phyloP scores from a whole-genome alignment of 148 eudicot genomes.

The Amaranthus palmeri region DNA sequence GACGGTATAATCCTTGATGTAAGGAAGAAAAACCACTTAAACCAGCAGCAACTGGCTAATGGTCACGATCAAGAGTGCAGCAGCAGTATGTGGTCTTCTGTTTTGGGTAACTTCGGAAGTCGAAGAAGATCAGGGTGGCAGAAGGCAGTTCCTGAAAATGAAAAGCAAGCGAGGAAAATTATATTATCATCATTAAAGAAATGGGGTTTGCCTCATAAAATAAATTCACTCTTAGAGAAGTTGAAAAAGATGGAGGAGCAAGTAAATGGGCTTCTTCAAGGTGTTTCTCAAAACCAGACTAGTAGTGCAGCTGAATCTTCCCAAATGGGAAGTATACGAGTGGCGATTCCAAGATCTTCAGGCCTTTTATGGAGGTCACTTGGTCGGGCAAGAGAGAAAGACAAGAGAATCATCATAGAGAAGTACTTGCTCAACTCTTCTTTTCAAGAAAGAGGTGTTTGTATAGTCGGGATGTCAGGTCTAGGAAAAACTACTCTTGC shows the following conservation, averaged over 20 bases:
- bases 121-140: background rate
- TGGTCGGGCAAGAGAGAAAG: background rate
- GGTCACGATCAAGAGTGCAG: background rate
- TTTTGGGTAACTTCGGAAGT: background rate
- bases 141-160: background rate
- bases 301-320: background rate
- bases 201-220: constrained; percentile 2
- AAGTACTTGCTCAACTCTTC: background rate
- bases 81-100: background rate
- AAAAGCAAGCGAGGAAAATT: background rate
- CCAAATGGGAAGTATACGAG: background rate
- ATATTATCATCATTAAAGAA: background rate
- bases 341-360: background rate
- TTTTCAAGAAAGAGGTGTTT: background rate
- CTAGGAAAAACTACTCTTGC: constrained; percentile 17
- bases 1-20: background rate
- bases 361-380: background rate
- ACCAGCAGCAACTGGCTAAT: background rate
- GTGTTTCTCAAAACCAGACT: background rate
- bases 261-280: background rate
- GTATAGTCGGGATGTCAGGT: constrained; percentile 13
- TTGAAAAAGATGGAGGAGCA: background rate
- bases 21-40: background rate
- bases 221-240: background rate
- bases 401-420: background rate